These are phyloP conservation scores for Pseudoturritis turrita DNA, from an alignment of 345 rosid species.

Conservation along the genomic window DNA sequence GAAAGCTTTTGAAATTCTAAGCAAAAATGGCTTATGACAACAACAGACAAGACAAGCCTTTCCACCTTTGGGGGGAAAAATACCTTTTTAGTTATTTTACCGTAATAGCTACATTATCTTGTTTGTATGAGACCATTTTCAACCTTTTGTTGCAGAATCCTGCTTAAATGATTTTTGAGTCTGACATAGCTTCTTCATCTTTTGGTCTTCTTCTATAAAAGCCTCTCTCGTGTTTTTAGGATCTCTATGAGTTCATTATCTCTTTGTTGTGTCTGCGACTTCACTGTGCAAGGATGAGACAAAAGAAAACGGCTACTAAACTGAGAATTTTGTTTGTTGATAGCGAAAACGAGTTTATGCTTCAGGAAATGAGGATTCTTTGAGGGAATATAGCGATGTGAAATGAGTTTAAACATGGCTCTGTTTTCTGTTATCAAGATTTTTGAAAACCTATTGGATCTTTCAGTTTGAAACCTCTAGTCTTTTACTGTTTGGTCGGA, in stretches of 20 bases:
- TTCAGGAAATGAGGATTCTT: too few species aligned
- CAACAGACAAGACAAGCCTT: neutral
- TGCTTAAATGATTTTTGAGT: neutral
- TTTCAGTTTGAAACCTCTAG: neutral
- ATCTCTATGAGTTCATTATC: neutral
- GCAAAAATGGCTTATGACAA: too few species aligned
- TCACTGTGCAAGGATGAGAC: neutral
- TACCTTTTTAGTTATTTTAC: neutral
- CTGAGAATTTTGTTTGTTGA: too few species aligned
- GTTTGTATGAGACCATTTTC: conserved; percentile 15
- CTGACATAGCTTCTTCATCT: conserved; percentile 3
- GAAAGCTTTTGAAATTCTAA: conserved; percentile 7
- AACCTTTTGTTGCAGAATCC: neutral
- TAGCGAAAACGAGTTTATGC: too few species aligned
- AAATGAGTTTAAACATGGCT: too few species aligned
- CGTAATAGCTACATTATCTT: conserved; percentile 3
- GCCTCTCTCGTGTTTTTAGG: neutral
- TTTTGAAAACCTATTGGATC: too few species aligned
- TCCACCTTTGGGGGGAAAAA: neutral
- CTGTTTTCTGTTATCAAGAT: too few species aligned
- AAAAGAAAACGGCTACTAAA: too few species aligned
- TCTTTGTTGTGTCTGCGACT: neutral
- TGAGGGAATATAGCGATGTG: too few species aligned
- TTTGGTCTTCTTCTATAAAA: neutral
- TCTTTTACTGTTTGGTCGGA: neutral